A percentile compares a stretch with the other conserved stretches of the same genome.
These are phyloP conservation scores for Diaporthe sp. DNA, from an alignment of 2,329 filamentous ascomycete genomes.

Conservation along the genomic window DNA sequence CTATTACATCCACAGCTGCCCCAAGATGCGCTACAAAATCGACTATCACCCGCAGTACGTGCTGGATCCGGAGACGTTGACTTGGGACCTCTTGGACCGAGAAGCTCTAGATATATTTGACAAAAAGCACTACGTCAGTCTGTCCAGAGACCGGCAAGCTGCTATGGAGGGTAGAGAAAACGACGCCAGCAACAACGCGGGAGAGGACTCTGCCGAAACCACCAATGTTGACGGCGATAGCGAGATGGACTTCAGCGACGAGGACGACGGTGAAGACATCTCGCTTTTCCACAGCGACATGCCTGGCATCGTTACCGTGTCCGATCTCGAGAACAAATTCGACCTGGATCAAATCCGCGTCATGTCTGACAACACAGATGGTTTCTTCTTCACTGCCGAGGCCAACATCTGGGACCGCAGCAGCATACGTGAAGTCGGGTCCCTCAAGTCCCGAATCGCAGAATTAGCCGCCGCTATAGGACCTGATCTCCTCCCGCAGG, in stretches of 20 bases:
- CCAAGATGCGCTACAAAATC: slow-evolving; percentile 89
- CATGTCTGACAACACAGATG: slow-evolving; percentile 55
- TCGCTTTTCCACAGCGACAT: slow-evolving; percentile 73
- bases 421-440: slow-evolving; percentile 61
- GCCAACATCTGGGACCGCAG: slow-evolving; percentile 72
- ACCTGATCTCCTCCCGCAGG: slow-evolving; percentile 65
- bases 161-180: slow-evolving; percentile 46
- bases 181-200: background rate
- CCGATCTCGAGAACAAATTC: slow-evolving; percentile 63
- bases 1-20: slow-evolving; percentile 85
- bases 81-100: slow-evolving; percentile 72
- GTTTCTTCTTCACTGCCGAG: slow-evolving; percentile 61
- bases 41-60: slow-evolving; percentile 83
- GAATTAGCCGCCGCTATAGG: slow-evolving; percentile 78
- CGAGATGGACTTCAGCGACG: slow-evolving; percentile 34
- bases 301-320: slow-evolving; percentile 73
- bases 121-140: slow-evolving; percentile 68
- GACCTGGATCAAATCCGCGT: slow-evolving; percentile 73
- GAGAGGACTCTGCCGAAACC: slow-evolving; percentile 46
- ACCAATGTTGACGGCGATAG: slow-evolving; percentile 42
- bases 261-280: slow-evolving; percentile 43
- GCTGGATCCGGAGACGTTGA: slow-evolving; percentile 75
- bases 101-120: slow-evolving; percentile 65
- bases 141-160: slow-evolving; percentile 51
- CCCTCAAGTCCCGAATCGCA: slow-evolving; percentile 73